Evolutionary conservation across 345 rosid genomes (phyloP).

Genomic region (Erodium maritimum): DNA sequence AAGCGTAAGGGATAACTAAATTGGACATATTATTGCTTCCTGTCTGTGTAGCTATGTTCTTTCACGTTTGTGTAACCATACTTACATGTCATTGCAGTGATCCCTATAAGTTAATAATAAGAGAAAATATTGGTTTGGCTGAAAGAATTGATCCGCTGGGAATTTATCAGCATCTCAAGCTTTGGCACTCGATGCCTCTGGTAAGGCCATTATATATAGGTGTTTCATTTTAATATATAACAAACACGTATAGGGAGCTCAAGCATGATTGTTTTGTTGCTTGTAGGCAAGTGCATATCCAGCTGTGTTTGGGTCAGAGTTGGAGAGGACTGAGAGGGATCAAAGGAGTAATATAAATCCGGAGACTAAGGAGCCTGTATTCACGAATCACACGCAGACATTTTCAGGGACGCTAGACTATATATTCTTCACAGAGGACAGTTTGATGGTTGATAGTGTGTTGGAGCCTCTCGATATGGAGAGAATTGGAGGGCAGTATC

Average conservation of each 20-base stretch:
- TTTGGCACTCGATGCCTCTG: background rate
- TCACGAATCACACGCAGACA: slow-evolving; percentile 87
- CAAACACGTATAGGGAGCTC: no score
- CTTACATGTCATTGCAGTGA: background rate
- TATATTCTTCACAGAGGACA: slow-evolving; percentile 97
- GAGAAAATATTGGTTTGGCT: background rate
- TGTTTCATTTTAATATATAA: background rate
- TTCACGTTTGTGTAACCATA: background rate
- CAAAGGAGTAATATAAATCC: slow-evolving; percentile 89
- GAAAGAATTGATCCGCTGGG: background rate
- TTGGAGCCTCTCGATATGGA: slow-evolving; percentile 96
- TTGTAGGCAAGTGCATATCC: slow-evolving; percentile 97
- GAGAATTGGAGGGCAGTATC: slow-evolving; percentile 88
- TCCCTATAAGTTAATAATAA: background rate
- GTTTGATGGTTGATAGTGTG: slow-evolving; percentile 73
- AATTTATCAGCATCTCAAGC: background rate
- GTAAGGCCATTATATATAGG: no score
- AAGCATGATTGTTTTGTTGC: no score
- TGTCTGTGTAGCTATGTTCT: no score
- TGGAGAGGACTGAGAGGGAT: slow-evolving; percentile 27
- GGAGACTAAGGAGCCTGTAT: slow-evolving; percentile 75
- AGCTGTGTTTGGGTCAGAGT: slow-evolving; percentile 20
- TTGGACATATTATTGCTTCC: no score
- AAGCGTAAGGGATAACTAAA: no score
- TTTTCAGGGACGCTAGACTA: slow-evolving; percentile 86